Percentiles rank a stretch among this genome's conserved stretches.
phyloP scores from a whole-genome alignment of 2,329 filamentous ascomycete species.

The Fusarium pininemorale region DNA sequence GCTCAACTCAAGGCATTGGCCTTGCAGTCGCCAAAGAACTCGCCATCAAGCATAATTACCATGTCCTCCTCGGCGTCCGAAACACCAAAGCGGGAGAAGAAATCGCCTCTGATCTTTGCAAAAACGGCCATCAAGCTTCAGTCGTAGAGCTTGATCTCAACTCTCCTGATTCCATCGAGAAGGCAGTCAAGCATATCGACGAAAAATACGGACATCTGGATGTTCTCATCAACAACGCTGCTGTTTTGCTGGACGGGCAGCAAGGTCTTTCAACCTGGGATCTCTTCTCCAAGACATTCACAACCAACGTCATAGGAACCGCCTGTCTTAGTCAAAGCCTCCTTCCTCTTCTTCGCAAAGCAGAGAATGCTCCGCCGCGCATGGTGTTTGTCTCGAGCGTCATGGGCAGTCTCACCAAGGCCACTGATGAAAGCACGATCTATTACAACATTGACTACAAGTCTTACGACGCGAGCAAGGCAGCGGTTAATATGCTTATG shows the following conservation, averaged over 20 bases:
- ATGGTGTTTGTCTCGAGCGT: slow-evolving; percentile 51
- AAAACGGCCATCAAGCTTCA: slow-evolving; percentile 36
- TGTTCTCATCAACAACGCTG: slow-evolving; percentile 51
- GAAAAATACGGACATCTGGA: slow-evolving; percentile 44
- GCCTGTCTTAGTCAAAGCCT: slow-evolving; percentile 43
- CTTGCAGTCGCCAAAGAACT: slow-evolving; percentile 31
- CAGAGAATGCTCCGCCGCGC: slow-evolving; percentile 42
- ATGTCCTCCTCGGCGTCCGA: slow-evolving; percentile 49
- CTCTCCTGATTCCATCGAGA: slow-evolving; percentile 42
- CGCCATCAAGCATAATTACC: slow-evolving; percentile 41
- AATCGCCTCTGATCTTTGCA: slow-evolving; percentile 37
- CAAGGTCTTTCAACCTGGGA: slow-evolving; percentile 45
- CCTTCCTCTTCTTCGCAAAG: slow-evolving; percentile 43
- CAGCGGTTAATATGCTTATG: slow-evolving; percentile 54
- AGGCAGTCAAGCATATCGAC: slow-evolving; percentile 35
- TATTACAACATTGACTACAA: slow-evolving; percentile 45
- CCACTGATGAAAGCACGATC: slow-evolving; percentile 40
- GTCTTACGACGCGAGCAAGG: slow-evolving; percentile 53
- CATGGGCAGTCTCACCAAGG: slow-evolving; percentile 47
- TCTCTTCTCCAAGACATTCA: slow-evolving; percentile 50
- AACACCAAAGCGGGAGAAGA: slow-evolving; percentile 38
- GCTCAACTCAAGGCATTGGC: slow-evolving; percentile 39
- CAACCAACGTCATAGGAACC: slow-evolving; percentile 50
- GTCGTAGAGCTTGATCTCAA: slow-evolving; percentile 41
- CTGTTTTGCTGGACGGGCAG: too few relatives aligned